Conservation (phyloP, 2,329 filamentous ascomycete species). For the Metarhizium robertsii region DNA sequence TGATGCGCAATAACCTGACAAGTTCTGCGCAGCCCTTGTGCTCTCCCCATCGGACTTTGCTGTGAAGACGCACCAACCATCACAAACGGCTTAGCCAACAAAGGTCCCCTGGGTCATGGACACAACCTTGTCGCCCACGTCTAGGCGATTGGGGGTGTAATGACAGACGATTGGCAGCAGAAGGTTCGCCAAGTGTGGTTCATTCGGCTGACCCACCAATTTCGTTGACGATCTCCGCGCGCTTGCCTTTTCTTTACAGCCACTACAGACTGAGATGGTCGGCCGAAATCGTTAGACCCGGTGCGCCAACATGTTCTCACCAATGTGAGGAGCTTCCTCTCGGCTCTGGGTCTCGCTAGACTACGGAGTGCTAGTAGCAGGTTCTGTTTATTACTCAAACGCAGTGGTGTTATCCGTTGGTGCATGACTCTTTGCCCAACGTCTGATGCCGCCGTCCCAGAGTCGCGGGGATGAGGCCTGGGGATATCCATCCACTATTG, state of each 20-base stretch:
- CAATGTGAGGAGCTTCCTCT: background rate
- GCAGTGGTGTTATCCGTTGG: background rate
- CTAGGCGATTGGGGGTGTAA: background rate
- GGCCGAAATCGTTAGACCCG: conserved; percentile 4
- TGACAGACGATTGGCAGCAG: conserved; percentile 1
- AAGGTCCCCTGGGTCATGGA: background rate
- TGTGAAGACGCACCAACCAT: background rate
- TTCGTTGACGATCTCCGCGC: conserved; percentile 3
- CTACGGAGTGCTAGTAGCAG: background rate
- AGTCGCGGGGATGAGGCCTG: conserved; percentile 2
- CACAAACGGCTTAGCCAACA: background rate
- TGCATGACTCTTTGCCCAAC: too few species aligned
- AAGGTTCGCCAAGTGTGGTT: conserved; percentile 2
- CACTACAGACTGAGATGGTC: background rate
- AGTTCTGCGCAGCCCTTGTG: background rate
- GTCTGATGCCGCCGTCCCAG: background rate
- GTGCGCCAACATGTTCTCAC: background rate
- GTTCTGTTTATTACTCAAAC: background rate
- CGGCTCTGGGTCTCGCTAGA: background rate
- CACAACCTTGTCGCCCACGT: background rate
- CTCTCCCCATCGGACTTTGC: background rate
- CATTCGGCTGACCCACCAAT: background rate
- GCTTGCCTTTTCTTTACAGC: background rate
- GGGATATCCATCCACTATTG: background rate
- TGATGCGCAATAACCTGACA: too few species aligned